These are phyloP conservation scores for Solanum habrochaites DNA, from an alignment of 257 asterid genomes.

Conservation along the genomic window DNA sequence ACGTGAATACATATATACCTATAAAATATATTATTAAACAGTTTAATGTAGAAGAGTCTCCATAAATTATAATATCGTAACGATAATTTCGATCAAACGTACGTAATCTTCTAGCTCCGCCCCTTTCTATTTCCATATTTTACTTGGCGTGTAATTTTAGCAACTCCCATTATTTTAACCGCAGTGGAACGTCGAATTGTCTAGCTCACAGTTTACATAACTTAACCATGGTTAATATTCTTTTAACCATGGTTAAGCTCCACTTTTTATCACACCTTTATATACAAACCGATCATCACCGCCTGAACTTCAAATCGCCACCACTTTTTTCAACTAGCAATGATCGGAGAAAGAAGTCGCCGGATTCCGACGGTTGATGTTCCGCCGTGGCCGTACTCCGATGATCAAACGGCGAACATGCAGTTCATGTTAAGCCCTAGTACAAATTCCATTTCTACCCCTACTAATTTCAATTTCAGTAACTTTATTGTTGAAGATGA, in stretches of 20 bases:
- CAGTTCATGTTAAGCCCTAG: slow-evolving; percentile 22
- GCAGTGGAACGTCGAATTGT: background rate
- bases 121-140: background rate
- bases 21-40: too few relatives aligned
- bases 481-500: slow-evolving; percentile 23
- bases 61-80: too few relatives aligned
- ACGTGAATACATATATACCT: rapidly evolving
- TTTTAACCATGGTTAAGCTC: slow-evolving; percentile 31
- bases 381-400: slow-evolving; percentile 42
- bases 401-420: slow-evolving; percentile 12
- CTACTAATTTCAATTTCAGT: slow-evolving; percentile 9
- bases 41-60: too few relatives aligned
- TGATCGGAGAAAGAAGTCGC: slow-evolving; percentile 38
- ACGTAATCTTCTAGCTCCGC: background rate
- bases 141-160: background rate
- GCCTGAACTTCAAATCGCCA: background rate
- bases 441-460: slow-evolving; percentile 15
- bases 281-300: slow-evolving; percentile 20
- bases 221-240: slow-evolving; percentile 14
- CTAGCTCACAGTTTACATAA: background rate
- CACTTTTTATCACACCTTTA: slow-evolving; percentile 40
- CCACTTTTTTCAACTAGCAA: slow-evolving; percentile 5
- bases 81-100: too few relatives aligned
- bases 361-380: slow-evolving; percentile 25
- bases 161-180: slow-evolving; percentile 19